Percentiles rank a stretch among this genome's conserved stretches.
Conservation (phyloP, 2,329 filamentous ascomycete genomes). For the Biscogniauxia mediterranea region DNA sequence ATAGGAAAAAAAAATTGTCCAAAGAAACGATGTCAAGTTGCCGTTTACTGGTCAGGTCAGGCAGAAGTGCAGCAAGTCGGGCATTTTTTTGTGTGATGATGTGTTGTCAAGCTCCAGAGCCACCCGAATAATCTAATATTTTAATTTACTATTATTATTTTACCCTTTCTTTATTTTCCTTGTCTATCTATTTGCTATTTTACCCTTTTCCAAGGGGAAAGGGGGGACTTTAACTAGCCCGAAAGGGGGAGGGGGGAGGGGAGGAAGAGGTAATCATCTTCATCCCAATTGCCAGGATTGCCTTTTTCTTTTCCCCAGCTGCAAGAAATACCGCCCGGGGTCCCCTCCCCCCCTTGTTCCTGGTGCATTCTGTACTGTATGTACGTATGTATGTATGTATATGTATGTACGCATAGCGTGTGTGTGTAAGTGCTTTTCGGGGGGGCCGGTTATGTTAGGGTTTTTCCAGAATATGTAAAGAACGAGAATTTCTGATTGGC, state of each 20-base stretch:
- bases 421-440: not conserved
- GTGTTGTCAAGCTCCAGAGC: constrained; percentile 47
- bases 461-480: constrained; percentile 18
- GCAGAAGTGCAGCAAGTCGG: constrained; percentile 47
- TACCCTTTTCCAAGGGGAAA: not conserved
- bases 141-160: constrained; percentile 1
- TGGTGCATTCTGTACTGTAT: not conserved
- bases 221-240: not conserved
- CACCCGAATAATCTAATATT: constrained; percentile 15
- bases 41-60: constrained; percentile 38
- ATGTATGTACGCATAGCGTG: not conserved
- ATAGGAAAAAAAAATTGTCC: constrained; percentile 19
- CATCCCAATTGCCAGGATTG: constrained; percentile 9
- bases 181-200: not conserved
- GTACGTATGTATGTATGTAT: constrained; percentile 2
- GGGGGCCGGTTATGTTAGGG: constrained; percentile 6
- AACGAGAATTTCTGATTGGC: constrained; percentile 35
- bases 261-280: constrained; percentile 1
- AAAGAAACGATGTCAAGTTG: constrained; percentile 19
- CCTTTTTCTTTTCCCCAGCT: constrained; percentile 1
- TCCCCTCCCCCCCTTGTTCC: constrained; percentile 8
- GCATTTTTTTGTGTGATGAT: constrained; percentile 44
- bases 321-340: constrained; percentile 18
- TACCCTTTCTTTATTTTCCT: not conserved
- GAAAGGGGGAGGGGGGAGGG: not conserved